Evolutionary conservation across 345 rosid species (phyloP).

Genomic region (Gynandropsis gynandra): DNA sequence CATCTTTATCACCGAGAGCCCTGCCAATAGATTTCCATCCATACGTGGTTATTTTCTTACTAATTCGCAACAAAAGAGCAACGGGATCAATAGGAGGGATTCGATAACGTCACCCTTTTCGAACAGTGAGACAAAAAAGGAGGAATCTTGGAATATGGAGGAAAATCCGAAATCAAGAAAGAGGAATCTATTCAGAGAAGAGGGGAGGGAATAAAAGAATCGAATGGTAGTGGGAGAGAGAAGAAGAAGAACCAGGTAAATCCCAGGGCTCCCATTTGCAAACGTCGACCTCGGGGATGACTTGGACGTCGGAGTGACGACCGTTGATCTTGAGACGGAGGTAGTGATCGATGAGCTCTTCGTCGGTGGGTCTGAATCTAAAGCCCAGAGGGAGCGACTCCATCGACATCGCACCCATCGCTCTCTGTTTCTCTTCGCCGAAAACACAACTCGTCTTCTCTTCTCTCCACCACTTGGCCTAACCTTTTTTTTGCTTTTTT

Average conservation of each 20-base stretch:
- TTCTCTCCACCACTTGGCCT: too few relatives aligned
- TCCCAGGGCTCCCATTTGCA: constrained; percentile 96
- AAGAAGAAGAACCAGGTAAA: constrained; percentile 44
- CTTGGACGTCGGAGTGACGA: constrained; percentile 57
- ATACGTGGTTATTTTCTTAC: too few relatives aligned
- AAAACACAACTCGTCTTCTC: too few relatives aligned
- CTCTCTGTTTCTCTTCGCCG: too few relatives aligned
- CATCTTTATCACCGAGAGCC: constrained; percentile 58
- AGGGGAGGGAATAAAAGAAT: constrained; percentile 11
- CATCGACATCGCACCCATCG: constrained; percentile 37
- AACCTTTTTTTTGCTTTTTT: too few relatives aligned
- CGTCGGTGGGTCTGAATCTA: constrained; percentile 78
- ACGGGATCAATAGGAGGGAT: background rate
- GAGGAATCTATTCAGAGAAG: background rate
- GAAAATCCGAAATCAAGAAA: background rate
- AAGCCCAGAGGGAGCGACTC: constrained; percentile 59
- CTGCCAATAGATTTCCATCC: constrained; percentile 23
- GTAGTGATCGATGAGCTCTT: constrained; percentile 76
- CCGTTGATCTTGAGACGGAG: constrained; percentile 74
- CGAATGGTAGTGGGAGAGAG: background rate
- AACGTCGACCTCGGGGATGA: constrained; percentile 68
- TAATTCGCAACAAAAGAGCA: background rate
- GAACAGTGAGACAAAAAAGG: background rate
- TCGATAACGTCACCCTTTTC: background rate
- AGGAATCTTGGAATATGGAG: background rate